phyloP scores from a whole-genome alignment of 2,329 filamentous ascomycete species.

The Byssochlamys sp. region DNA sequence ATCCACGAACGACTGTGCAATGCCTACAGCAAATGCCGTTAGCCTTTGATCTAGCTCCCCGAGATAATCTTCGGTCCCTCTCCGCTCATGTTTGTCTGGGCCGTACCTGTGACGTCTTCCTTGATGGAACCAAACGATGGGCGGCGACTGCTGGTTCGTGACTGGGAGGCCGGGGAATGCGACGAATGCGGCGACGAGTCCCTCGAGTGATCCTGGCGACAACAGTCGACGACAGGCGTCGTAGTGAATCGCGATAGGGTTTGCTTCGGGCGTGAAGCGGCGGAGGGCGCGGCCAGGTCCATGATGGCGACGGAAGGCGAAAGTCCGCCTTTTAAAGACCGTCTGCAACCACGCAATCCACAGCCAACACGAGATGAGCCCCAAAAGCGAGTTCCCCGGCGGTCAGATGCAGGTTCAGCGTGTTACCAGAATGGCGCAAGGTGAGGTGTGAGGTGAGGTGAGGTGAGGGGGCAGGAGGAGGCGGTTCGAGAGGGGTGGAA shows the following conservation, averaged over 20 bases:
- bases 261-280: slow-evolving; percentile 17
- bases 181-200: slow-evolving; percentile 23
- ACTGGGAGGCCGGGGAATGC: slow-evolving; percentile 27
- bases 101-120: slow-evolving; percentile 33
- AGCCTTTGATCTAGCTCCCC: background rate
- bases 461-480: slow-evolving; percentile 1
- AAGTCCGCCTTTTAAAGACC: slow-evolving; percentile 1
- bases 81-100: background rate
- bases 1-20: slow-evolving; percentile 37
- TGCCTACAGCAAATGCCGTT: slow-evolving; percentile 18
- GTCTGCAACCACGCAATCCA: slow-evolving; percentile 4
- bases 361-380: slow-evolving; percentile 7
- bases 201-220: slow-evolving; percentile 15
- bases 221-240: slow-evolving; percentile 12
- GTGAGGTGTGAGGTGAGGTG: background rate
- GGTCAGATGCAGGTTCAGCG: slow-evolving; percentile 8
- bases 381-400: slow-evolving; percentile 20
- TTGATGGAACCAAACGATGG: slow-evolving; percentile 36
- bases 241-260: slow-evolving; percentile 13
- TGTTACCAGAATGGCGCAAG: background rate
- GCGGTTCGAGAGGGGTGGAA: slow-evolving; percentile 1
- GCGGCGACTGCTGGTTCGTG: slow-evolving; percentile 31
- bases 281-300: slow-evolving; percentile 12
- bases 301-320: background rate
- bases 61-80: background rate